Base-by-base conservation (phyloP, 176 grass and related monocot genomes). In the Alloteropsis semialata region DNA sequence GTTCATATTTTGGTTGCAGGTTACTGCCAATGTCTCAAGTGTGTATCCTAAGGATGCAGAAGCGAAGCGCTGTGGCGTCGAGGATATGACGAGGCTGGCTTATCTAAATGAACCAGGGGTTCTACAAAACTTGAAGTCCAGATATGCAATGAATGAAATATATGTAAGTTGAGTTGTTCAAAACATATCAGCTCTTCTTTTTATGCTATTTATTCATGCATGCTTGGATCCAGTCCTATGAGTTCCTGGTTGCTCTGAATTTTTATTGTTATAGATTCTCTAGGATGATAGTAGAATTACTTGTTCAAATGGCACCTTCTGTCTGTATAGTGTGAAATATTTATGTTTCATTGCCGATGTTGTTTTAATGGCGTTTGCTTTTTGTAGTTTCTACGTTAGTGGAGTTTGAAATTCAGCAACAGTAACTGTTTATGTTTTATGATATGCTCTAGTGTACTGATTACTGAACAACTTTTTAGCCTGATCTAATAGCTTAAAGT, bases 21-120 rank as follows among this genome's bases (percentile, higher is more conserved):
- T 98, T 56, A 91, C 49, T 36, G 50, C 69, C 28, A 92, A 89
- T 75, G 29, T 80, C 34, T 91, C 88, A 46, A 87, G 53, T 77
- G 79, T 88, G 13, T 90, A 94, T 88, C 83, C 90, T 27, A 97
- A 92, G 85, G 95, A 97, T 81, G 77, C 82, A 49, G 95, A 97
- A 91, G 88, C 84, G 10, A 62, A 91, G 64, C 86, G 86, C 38
- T 87, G 84, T 79, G 95, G 95, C 32, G 95, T 97, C 44, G 95
- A 97, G 85, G 92, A 97, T 89, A 94, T 94, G 92, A 94, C 92
- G 19, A 97, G 86, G 83, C 92, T 92, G 68, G 84, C 95, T 85
- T 97, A 97, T 92, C 84, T 94, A 61, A 82, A 94, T 70, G 92
- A 97, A 79, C 92, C 95, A 51, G 90, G 92, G 87, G 92, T 97